These are phyloP conservation scores for Diatrype stigma DNA, from an alignment of 2,329 filamentous ascomycete species.

Conservation along the genomic window DNA sequence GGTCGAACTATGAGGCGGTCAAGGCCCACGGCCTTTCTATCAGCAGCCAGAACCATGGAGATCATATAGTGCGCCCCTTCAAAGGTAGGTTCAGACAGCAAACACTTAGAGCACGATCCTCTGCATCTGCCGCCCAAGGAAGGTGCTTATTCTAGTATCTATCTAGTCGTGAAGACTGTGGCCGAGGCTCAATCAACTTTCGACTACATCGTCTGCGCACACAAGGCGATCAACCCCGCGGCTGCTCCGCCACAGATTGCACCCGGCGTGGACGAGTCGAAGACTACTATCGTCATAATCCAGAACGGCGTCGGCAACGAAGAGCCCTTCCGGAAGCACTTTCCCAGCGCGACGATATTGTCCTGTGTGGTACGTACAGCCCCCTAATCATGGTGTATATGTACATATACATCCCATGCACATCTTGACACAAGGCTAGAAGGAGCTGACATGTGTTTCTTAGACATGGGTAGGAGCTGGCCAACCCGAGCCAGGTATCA, in stretches of 20 bases:
- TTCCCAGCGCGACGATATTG: slow-evolving; percentile 48
- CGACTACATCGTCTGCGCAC: slow-evolving; percentile 54
- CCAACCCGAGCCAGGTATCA: slow-evolving; percentile 44
- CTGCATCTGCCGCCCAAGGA: neutral
- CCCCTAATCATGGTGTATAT: no score
- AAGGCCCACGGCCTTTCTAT: slow-evolving; percentile 48
- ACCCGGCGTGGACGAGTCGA: slow-evolving; percentile 31
- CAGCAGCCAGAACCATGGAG: slow-evolving; percentile 51
- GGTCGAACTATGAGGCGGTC: slow-evolving; percentile 56
- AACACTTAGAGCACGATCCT: neutral
- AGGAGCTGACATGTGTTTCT: no score
- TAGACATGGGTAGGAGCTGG: slow-evolving; percentile 50
- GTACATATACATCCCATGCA: no score
- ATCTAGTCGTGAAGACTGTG: slow-evolving; percentile 40
- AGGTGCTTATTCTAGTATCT: neutral
- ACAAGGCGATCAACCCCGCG: slow-evolving; percentile 46
- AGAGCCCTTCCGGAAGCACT: slow-evolving; percentile 44
- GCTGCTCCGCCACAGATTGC: slow-evolving; percentile 29
- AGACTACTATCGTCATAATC: slow-evolving; percentile 53
- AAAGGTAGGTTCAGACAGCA: slow-evolving; percentile 30
- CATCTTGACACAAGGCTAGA: no score
- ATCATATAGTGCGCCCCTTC: slow-evolving; percentile 46
- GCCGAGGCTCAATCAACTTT: slow-evolving; percentile 42
- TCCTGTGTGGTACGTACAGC: slow-evolving; percentile 46
- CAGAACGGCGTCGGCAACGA: slow-evolving; percentile 62